A percentile compares a stretch with the other conserved stretches of the same genome.
These are phyloP conservation scores for Citrullus mucosospermus DNA, from an alignment of 306 rosid species.

Conservation along the genomic window DNA sequence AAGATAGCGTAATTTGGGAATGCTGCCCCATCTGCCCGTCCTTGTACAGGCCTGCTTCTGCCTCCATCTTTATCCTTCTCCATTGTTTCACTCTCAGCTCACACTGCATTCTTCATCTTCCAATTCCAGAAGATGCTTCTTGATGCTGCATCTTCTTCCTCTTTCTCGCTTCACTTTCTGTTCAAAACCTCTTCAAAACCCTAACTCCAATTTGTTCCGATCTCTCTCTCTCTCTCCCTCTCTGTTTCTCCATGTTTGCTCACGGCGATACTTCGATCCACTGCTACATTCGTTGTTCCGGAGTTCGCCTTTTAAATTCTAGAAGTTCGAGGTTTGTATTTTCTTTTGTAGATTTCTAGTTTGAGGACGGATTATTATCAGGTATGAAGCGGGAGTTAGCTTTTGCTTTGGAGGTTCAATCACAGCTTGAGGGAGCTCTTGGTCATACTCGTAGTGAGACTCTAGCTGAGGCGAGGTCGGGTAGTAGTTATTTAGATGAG, in stretches of 20 bases:
- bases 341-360: constrained; percentile 4
- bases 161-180: background rate
- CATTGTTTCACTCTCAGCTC: background rate
- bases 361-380: constrained; percentile 12
- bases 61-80: constrained; percentile 2
- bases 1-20: background rate
- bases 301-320: background rate
- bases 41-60: background rate
- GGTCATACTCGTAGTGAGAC: constrained; percentile 18
- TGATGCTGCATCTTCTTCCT: constrained; percentile 13
- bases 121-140: constrained; percentile 17
- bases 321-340: background rate
- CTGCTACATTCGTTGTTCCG: constrained; percentile 6
- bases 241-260: background rate
- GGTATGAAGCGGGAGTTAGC: constrained; percentile 42
- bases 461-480: constrained; percentile 10
- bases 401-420: constrained; percentile 21
- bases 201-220: background rate
- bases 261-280: background rate
- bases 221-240: background rate
- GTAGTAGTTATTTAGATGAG: constrained; percentile 13
- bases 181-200: background rate
- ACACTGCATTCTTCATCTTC: constrained; percentile 27
- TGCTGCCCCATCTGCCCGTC: background rate
- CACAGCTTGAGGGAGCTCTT: constrained; percentile 22